Evolutionary conservation across 305 asterid species (phyloP), one percentile per base, ranked within the genome.

Genomic region (Fraxinus xanthoxyloides): DNA sequence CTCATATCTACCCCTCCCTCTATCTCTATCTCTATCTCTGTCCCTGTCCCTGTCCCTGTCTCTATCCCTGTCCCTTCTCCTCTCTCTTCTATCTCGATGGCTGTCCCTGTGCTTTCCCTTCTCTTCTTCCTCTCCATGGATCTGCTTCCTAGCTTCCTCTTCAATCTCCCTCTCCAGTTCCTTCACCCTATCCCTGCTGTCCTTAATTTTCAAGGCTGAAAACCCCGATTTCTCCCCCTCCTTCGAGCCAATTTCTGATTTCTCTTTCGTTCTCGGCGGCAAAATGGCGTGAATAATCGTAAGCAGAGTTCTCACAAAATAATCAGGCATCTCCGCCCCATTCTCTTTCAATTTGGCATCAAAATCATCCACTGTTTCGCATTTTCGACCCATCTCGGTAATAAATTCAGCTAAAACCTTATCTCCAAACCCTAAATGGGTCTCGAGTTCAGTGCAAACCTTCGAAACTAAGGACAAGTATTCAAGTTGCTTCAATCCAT

Each of bases 241-340:
- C 51, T 78, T 86, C 0, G 76, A 61, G 7, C 72, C 85, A 78
- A 82, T 85, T 2, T 84, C 91, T 4, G 89, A 82, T 54, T 88
- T 88, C 5, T 88, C 75, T 85, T 90, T 87, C 4, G 21, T 85
- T 31, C 80, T 86, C 1, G 96, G 98, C 19, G 97, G 97, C 81
- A 94, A 76, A 83, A 95, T 93, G 3, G 94, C 97, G 76, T 93
- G 99, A 65, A 94, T 95, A 8, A 94, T 93, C 1, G 95, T 94
- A 4, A 94, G 93, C 17, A 95, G 87, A 4, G 97, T 94, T 36
- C 90, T 86, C 2, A 95, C 98, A 35, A 95, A 94, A 77, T 95
- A 94, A 90, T 95, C 99, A 4, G 97, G 99, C 89, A 92, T 86
- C 76, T 93, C 97, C 0, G 97, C 98, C 23, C 93, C 98, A 32